Percentiles rank a stretch among this genome's conserved stretches.
These are phyloP conservation scores for Ensete ventricosum DNA, from an alignment of 176 grass and related monocot species.

Conservation along the genomic window DNA sequence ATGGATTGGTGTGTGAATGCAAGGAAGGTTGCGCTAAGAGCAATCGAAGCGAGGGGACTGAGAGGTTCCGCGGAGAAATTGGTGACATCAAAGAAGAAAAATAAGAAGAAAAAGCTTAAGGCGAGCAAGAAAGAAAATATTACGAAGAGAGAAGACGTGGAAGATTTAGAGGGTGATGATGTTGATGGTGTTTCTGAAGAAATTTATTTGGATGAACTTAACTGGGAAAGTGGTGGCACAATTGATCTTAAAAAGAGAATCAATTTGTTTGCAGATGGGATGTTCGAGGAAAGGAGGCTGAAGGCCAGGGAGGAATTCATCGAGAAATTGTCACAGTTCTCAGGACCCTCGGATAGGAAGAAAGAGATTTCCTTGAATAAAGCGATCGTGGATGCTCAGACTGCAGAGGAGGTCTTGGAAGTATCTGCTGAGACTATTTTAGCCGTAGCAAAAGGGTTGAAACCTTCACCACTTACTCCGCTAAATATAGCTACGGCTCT, in stretches of 20 bases:
- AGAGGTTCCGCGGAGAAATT: conserved; percentile 36
- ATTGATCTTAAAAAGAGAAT: conserved; percentile 42
- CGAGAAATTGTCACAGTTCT: conserved; percentile 61
- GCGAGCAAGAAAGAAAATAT: conserved; percentile 28
- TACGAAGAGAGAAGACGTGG: neutral
- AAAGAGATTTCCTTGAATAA: conserved; percentile 74
- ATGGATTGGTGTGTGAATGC: conserved; percentile 81
- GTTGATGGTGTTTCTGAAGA: conserved; percentile 23
- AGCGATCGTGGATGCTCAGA: conserved; percentile 57
- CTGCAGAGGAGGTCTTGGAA: conserved; percentile 68
- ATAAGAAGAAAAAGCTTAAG: conserved; percentile 47
- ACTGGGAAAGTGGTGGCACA: conserved; percentile 16
- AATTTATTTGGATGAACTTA: conserved; percentile 20
- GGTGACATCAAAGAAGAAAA: conserved; percentile 68
- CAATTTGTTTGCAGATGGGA: conserved; percentile 44
- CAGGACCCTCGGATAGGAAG: conserved; percentile 60
- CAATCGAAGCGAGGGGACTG: conserved; percentile 68
- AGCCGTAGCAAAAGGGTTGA: conserved; percentile 62
- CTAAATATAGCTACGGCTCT: conserved; percentile 86
- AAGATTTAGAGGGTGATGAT: conserved; percentile 12
- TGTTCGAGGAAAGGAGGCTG: conserved; percentile 71
- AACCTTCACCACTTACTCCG: conserved; percentile 68
- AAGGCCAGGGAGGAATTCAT: conserved; percentile 57
- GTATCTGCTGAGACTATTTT: conserved; percentile 42
- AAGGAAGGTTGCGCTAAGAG: conserved; percentile 52